Conservation (phyloP, 164 flowering plant genomes). For the Tetrastigma voinierianum region DNA sequence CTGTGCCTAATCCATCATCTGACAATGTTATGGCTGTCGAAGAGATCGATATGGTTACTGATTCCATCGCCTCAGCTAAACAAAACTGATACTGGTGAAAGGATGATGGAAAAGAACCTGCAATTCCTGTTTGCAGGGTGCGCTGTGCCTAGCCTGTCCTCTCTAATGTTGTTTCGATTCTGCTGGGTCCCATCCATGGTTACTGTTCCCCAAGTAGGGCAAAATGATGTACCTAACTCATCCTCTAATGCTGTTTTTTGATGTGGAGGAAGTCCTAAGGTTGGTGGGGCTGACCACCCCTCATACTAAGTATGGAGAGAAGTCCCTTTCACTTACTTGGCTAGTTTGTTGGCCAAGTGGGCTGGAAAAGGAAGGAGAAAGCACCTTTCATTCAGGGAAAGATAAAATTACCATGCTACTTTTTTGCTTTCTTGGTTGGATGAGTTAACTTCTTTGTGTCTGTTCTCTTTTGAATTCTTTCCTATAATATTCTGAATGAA, state of each 20-base stretch:
- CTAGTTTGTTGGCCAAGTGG: slow-evolving; percentile 64
- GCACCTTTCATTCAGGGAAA: slow-evolving; percentile 53
- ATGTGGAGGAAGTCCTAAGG: slow-evolving; percentile 31
- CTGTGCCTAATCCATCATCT: slow-evolving; percentile 4
- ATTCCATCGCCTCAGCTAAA: slow-evolving; percentile 4
- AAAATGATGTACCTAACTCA: slow-evolving; percentile 16
- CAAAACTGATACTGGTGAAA: slow-evolving; percentile 6
- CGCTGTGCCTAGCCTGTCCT: slow-evolving; percentile 1
- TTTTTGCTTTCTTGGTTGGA: neutral
- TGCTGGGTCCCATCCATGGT: slow-evolving; percentile 7
- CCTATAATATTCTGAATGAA: too few relatives aligned
- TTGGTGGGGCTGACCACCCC: slow-evolving; percentile 47
- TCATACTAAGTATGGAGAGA: slow-evolving; percentile 49
- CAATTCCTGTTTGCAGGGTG: slow-evolving; percentile 8
- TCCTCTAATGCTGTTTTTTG: slow-evolving; percentile 9
- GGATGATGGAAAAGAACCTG: slow-evolving; percentile 16
- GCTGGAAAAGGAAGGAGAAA: slow-evolving; percentile 35
- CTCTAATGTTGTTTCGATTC: slow-evolving; percentile 2
- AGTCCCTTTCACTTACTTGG: slow-evolving; percentile 80
- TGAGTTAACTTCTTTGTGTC: too few relatives aligned
- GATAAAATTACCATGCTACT: slow-evolving; percentile 59
- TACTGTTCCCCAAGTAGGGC: slow-evolving; percentile 8
- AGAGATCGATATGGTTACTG: slow-evolving; percentile 7
- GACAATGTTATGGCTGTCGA: slow-evolving; percentile 3
- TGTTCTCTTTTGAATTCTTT: too few relatives aligned